These are phyloP conservation scores for Pyricularia pennisetigena DNA, from an alignment of 2,329 filamentous ascomycete genomes.

Conservation along the genomic window DNA sequence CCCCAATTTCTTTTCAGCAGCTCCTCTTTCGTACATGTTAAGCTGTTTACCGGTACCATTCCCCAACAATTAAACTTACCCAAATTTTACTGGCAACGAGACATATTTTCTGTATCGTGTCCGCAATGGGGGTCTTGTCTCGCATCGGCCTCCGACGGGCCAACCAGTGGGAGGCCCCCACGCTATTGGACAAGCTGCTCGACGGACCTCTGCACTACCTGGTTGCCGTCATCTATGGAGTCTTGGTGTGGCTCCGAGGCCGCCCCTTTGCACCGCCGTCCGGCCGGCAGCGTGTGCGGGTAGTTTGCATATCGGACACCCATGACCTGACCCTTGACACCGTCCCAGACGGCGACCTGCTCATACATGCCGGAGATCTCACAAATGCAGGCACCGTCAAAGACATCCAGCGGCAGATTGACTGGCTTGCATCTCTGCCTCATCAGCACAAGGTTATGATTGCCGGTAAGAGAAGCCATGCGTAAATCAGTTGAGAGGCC, in stretches of 20 bases:
- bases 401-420: slow-evolving; percentile 72
- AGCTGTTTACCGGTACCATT: not conserved
- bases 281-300: slow-evolving; percentile 42
- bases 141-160: slow-evolving; percentile 11
- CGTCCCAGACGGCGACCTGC: slow-evolving; percentile 71
- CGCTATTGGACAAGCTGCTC: slow-evolving; percentile 52
- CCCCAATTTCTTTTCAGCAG: not conserved
- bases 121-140: slow-evolving; percentile 8
- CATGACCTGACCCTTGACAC: slow-evolving; percentile 51
- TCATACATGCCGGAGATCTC: slow-evolving; percentile 86
- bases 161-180: slow-evolving; percentile 21
- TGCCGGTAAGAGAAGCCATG: slow-evolving; percentile 36
- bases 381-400: slow-evolving; percentile 60
- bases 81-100: not conserved
- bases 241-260: slow-evolving; percentile 60
- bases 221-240: slow-evolving; percentile 50
- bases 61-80: not conserved
- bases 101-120: not conserved
- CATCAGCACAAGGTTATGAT: slow-evolving; percentile 76
- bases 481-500: not conserved
- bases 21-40: not conserved
- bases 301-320: slow-evolving; percentile 88
- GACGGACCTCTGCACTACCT: slow-evolving; percentile 58
- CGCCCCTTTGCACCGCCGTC: slow-evolving; percentile 48
- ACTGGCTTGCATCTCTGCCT: slow-evolving; percentile 69